Evolutionary conservation across 73 alveolate species (phyloP), one percentile per base, ranked within the genome.

Genomic region (Tetrahymena malaccensis): DNA sequence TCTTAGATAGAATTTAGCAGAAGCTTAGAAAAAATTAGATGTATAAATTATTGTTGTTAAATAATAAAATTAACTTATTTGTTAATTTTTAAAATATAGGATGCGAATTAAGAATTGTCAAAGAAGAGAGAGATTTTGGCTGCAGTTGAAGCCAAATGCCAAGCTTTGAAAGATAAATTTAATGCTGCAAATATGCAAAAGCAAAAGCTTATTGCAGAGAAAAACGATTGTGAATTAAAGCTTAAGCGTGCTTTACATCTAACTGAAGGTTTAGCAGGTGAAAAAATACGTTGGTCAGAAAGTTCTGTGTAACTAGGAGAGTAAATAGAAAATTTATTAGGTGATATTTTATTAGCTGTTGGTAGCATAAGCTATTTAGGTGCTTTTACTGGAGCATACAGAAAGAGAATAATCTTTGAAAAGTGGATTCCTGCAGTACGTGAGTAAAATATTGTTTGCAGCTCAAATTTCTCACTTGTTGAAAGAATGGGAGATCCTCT

Each of bases 351-450:
- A 35, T 94, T 99, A 97, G 97, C 99, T 12, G 98, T 99, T 31
- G 99, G 99, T 11, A 95, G 97, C n/a, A 96, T 99, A 33, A 96
- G 99, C 84, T 99, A 99, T 96, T 93, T 97, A 97, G 99, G 99
- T 16, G 99, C 99, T 38, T 99, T 99, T 95, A 97, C 97, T 16
- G 97, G 98, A 56, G 94, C 97, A 34, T 99, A 96, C 96, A 98
- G 99, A 97, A 99, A 98, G 37, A 94, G 94, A 34, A 95, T 96
- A 0, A 93, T 97, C 7, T 85, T 58, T 55, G 95, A 97, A 93
- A 98, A 97, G 94, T 98, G 99, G 99, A 95, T 98, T 85, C 94
- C 98, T 34, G 96, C 96, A 50, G 96, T 98, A 56, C 83, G 96
- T 85, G 97, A 95, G 44, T 84, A 95, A 70, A 98, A 97, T 34